Evolutionary conservation across 371 early-diverging fungal species (phyloP).

Genomic region (Mucor piriformis): DNA sequence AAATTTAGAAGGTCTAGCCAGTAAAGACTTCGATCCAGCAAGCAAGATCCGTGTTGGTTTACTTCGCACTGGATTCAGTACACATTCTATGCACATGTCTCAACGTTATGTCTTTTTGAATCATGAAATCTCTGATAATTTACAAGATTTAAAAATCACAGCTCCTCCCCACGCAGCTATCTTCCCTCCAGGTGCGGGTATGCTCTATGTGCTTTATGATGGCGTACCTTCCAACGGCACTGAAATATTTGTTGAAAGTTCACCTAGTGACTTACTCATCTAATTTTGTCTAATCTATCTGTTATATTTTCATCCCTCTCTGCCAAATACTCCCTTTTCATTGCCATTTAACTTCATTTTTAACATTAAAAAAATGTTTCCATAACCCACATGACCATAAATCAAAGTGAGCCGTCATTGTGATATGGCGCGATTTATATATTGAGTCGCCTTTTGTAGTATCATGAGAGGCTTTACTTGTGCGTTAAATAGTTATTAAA

Average conservation of each 20-base stretch:
- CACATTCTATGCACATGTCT: conserved; percentile 70
- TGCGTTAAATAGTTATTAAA: no score
- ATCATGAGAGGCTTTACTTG: no score
- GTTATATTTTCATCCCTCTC: neutral
- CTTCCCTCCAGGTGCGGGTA: conserved; percentile 65
- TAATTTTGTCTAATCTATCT: conserved; percentile 3
- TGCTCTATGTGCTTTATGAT: conserved; percentile 59
- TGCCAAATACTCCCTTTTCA: neutral
- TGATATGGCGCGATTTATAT: no score
- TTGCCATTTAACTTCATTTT: no score
- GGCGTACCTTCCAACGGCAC: conserved; percentile 56
- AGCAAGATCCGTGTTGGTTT: conserved; percentile 48
- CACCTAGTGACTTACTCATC: conserved; percentile 24
- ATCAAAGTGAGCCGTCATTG: no score
- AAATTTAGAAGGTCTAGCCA: conserved; percentile 34
- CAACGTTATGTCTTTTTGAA: conserved; percentile 57
- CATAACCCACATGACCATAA: no score
- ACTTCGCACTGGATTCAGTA: conserved; percentile 61
- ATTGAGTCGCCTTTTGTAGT: no score
- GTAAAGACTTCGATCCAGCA: conserved; percentile 10
- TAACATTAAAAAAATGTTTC: no score
- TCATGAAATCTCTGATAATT: conserved; percentile 28
- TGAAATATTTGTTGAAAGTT: conserved; percentile 40
- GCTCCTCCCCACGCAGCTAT: conserved; percentile 61
- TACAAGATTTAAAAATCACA: conserved; percentile 43